Percentiles rank a stretch among this genome's conserved stretches.
phyloP scores from a whole-genome alignment of 73 alveolate genomes.

The Tetrahymena malaccensis region DNA sequence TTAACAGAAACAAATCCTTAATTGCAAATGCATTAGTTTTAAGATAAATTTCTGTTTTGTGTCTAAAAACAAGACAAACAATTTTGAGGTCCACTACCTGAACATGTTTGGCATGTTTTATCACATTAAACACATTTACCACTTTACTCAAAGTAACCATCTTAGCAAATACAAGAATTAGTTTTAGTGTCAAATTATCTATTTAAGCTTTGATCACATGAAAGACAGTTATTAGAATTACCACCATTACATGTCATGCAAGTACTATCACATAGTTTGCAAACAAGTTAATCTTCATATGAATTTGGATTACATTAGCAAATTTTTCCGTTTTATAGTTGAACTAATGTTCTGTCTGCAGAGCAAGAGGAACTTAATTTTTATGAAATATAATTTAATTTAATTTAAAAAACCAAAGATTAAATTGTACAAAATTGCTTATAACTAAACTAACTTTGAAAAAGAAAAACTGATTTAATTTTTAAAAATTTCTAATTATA shows the following conservation, averaged over 20 bases:
- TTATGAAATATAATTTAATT: too few relatives aligned
- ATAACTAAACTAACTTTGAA: too few relatives aligned
- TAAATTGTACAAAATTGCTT: too few relatives aligned
- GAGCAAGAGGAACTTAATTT: not conserved
- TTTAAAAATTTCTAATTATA: too few relatives aligned
- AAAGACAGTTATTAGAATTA: not conserved
- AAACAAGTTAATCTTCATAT: not conserved
- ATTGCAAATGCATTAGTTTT: not conserved
- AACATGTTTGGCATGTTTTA: not conserved
- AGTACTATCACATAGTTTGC: not conserved
- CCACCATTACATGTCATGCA: not conserved
- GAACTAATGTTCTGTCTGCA: not conserved
- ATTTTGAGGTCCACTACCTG: not conserved
- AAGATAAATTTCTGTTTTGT: not conserved
- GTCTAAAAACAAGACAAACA: not conserved
- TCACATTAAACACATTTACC: not conserved
- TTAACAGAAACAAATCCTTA: not conserved
- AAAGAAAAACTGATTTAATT: too few relatives aligned
- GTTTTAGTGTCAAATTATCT: not conserved
- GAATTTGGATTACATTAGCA: not conserved
- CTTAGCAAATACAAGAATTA: not conserved
- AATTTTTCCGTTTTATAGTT: not conserved
- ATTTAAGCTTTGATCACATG: not conserved
- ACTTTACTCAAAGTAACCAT: not conserved
- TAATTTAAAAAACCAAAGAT: too few relatives aligned